A percentile compares a stretch with the other conserved stretches of the same genome.
Conservation (phyloP, 2,329 filamentous ascomycete genomes). For the Fusarium marasasianum region DNA sequence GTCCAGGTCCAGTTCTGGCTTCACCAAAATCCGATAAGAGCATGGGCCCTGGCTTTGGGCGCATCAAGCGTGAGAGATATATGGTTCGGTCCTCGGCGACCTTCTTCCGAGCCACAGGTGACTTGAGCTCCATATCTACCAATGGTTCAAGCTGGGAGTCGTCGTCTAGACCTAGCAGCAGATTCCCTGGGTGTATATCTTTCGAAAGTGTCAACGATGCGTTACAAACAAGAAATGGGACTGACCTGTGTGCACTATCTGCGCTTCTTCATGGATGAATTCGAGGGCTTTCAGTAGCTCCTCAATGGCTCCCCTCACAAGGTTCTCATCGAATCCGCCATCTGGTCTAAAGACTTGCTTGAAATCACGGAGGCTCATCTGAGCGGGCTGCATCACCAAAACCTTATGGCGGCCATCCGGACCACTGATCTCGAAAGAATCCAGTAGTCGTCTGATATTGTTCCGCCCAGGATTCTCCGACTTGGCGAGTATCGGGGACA, state of each 20-base stretch:
- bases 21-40: conserved; percentile 46
- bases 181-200: conserved; percentile 43
- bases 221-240: not conserved
- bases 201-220: not conserved
- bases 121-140: conserved; percentile 36
- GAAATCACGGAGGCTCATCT: conserved; percentile 48
- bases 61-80: conserved; percentile 41
- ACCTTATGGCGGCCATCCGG: conserved; percentile 34
- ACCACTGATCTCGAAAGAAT: conserved; percentile 32
- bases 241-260: conserved; percentile 47
- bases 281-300: conserved; percentile 48
- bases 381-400: conserved; percentile 38
- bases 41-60: conserved; percentile 38
- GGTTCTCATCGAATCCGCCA: conserved; percentile 34
- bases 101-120: conserved; percentile 36
- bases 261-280: conserved; percentile 48
- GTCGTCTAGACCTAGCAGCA: conserved; percentile 37
- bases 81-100: conserved; percentile 28
- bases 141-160: conserved; percentile 32
- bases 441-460: conserved; percentile 34
- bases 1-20: conserved; percentile 36
- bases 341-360: conserved; percentile 38
- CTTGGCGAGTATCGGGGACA: not conserved
- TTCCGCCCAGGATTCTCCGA: not conserved
- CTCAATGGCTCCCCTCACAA: conserved; percentile 45